Base-by-base conservation (phyloP, 2,329 filamentous ascomycete species). In the Tetracladium maxilliforme region DNA sequence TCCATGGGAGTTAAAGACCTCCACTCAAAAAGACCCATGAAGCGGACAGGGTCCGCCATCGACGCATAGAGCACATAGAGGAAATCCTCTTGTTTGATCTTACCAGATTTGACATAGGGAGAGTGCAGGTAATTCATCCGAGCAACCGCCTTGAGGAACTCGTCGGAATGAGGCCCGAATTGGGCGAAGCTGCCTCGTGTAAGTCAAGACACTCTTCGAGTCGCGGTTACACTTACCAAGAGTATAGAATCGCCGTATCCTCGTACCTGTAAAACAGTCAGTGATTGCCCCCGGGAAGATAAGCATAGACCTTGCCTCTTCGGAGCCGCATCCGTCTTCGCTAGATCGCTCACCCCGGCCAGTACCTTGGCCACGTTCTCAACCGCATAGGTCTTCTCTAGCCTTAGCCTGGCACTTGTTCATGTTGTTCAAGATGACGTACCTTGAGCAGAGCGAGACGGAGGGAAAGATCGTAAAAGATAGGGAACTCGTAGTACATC, bases 21-120 rank as follows among this genome's bases (percentile, higher is more conserved):
- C 78, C 79, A 87, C 42, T 87, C 81, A 38, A 70, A 79, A 6
- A 51, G 51, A 5, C 58, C 44, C 16, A 78, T 61, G 56, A 76
- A 83, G 10, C 61, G 54, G 16, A 65, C 46, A 1, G 78, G 75
- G 41, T 83, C 71, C 1, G 62, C 52, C 11, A 77, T 61, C 41
- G 81, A 81, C 1, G 81, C 56, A 9, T 58, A 54, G 0, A 79
- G 54, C 0, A 72, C 78, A 43, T 74, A 77, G 1, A 79, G 52
- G 53, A 77, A 59, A 33, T 78, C 73, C 10, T 61, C 54, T 23
- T 76, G 63, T 5, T 52, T 52, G 33, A 79, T 78, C 36, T 64
- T 64, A 19, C 66, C 65, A 1, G 61, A 51, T 23, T 58, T 54
- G 23, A 62, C 61, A 41, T 76, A 75, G 4, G 52, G 45, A 13